Base-by-base conservation (phyloP, 179 eudicot species). In the Drosera spatulata region DNA sequence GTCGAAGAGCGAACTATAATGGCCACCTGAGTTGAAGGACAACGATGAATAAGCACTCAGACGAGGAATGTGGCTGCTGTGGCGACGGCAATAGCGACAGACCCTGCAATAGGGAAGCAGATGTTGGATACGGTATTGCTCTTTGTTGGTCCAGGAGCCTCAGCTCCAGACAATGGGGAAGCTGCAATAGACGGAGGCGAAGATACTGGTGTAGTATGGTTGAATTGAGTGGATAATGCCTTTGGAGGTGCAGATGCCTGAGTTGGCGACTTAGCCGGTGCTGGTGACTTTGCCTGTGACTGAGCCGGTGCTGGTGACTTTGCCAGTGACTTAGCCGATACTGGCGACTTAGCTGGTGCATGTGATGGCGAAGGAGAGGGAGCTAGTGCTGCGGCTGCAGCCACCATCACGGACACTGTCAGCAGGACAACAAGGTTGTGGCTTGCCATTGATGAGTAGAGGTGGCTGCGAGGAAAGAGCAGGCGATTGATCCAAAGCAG, bases 351-450 rank as follows among this genome's bases (percentile, higher is more conserved):
- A 10, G 52, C 13, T n/a, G 52, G 52, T 49, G 62, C 53, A 50
- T 39, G 42, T 22, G 41, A 41, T 47, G 62, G 55, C 33, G 33
- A 22, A 2, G 63, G 12, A 13, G 9, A 49, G 13, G 10, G 33
- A 38, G 63, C 63, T 22, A 53, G 54, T 10, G 55, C 63, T 42
- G 55, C 42, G 49, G 63, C 22, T 49, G 63, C 3, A 37, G 63
- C 3, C 54, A 53, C 54, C 39, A 60, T 39, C 14, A 48, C 3
- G 10, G 33, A 22, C 33, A 22, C 33, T 1, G 54, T 60, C 6
- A 60, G 41, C 8, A 60, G 39, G 48, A 48, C 55, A 52, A 48
- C 63, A 52, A 60, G 53, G 63, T 40, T 60, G 38, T 22, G 55
- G 44, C 33, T 60, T 40, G 39, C 63, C 63, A 60, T 60, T 3